These are phyloP conservation scores for Lachancea quebecensis DNA, from an alignment of 805 yeast species.

Conservation along the genomic window DNA sequence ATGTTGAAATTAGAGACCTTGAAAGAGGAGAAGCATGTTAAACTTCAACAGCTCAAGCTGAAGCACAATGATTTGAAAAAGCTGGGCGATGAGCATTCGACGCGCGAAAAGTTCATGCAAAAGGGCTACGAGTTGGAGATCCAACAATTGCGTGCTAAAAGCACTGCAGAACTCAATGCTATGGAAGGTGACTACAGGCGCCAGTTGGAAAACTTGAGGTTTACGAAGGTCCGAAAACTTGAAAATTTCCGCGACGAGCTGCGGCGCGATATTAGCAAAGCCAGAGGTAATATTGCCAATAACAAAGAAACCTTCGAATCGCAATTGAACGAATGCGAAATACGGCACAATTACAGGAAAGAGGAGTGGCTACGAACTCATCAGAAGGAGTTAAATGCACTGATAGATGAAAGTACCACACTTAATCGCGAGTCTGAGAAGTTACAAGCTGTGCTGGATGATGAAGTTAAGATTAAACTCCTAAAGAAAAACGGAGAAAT, in stretches of 20 bases:
- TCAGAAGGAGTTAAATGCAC: conserved; percentile 25
- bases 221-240: conserved; percentile 29
- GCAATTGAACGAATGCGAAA: conserved; percentile 15
- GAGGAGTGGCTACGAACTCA: conserved; percentile 24
- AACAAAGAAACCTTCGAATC: conserved; percentile 16
- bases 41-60: conserved; percentile 24
- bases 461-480: conserved; percentile 12
- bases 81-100: conserved; percentile 24
- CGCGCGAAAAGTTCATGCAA: conserved; percentile 20
- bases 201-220: conserved; percentile 36
- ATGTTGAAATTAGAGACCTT: conserved; percentile 25
- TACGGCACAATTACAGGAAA: conserved; percentile 13
- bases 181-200: conserved; percentile 30
- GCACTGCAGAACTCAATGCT: conserved; percentile 34
- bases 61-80: conserved; percentile 30
- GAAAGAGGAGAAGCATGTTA: conserved; percentile 22
- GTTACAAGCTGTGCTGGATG: conserved; percentile 12
- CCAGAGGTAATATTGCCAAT: conserved; percentile 20
- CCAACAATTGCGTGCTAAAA: conserved; percentile 29
- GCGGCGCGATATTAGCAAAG: conserved; percentile 27
- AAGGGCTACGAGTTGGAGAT: conserved; percentile 32
- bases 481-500: conserved; percentile 9
- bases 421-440: conserved; percentile 22
- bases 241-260: conserved; percentile 28
- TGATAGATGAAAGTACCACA: conserved; percentile 25